phyloP scores from a whole-genome alignment of 306 rosid species.

The Gleditsia sinensis region DNA sequence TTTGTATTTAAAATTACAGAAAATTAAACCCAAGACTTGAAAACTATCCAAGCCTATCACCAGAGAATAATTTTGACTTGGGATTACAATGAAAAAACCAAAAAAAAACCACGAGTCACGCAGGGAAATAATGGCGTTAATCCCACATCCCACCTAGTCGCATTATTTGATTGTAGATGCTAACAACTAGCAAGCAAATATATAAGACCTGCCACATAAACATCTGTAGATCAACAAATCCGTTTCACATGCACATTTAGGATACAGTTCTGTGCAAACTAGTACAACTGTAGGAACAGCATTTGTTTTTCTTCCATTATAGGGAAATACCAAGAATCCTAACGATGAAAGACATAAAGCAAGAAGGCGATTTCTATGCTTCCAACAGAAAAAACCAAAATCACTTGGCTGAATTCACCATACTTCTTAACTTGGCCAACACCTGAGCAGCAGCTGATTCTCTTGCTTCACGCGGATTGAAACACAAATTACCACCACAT shows the following conservation, averaged over 20 bases:
- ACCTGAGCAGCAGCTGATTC: conserved; percentile 63
- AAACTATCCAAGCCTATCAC: no score
- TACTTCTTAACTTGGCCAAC: conserved; percentile 31
- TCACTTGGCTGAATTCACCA: conserved; percentile 28
- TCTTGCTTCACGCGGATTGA: conserved; percentile 44
- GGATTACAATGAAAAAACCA: no score
- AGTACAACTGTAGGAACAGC: not conserved
- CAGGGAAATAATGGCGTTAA: no score
- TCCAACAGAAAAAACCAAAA: not conserved
- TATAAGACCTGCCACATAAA: no score
- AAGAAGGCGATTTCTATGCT: not conserved
- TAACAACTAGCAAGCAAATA: no score
- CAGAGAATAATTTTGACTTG: no score
- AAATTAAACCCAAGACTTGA: no score
- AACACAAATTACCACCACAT: conserved; percentile 35
- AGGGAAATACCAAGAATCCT: not conserved
- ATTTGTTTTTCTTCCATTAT: not conserved
- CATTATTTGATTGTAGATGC: no score
- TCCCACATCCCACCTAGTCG: no score
- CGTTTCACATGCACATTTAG: not conserved
- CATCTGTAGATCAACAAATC: not conserved
- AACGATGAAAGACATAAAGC: not conserved
- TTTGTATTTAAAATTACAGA: no score
- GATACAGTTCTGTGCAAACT: not conserved
- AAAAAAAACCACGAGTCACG: no score